Evolutionary conservation across 2,329 filamentous ascomycete genomes (phyloP).

Genomic region (Xylaria sp.): DNA sequence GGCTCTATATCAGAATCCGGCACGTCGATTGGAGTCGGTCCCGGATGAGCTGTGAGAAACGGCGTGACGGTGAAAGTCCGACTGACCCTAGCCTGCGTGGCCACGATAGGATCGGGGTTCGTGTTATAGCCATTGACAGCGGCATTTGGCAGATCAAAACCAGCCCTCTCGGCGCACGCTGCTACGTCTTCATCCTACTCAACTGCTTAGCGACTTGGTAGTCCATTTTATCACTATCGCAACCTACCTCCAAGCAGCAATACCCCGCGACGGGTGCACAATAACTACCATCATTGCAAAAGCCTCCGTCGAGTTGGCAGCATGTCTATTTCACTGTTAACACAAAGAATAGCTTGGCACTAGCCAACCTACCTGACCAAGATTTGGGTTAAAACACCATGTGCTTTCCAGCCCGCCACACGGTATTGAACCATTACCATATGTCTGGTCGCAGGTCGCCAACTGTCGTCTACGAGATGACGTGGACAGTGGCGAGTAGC

Average conservation of each 20-base stretch:
- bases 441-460: slow-evolving; percentile 50
- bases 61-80: slow-evolving; percentile 41
- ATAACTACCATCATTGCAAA: slow-evolving; percentile 50
- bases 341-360: slow-evolving; percentile 1
- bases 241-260: slow-evolving; percentile 52
- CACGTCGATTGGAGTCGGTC: slow-evolving; percentile 22
- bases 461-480: slow-evolving; percentile 38
- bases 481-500: slow-evolving; percentile 37
- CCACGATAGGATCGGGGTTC: slow-evolving; percentile 15
- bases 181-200: slow-evolving; percentile 50
- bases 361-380: slow-evolving; percentile 48
- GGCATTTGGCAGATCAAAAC: slow-evolving; percentile 46
- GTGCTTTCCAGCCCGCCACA: slow-evolving; percentile 48
- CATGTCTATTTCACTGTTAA: slow-evolving; percentile 48
- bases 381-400: slow-evolving; percentile 50
- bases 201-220: slow-evolving; percentile 32
- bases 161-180: slow-evolving; percentile 50
- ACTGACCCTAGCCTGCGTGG: slow-evolving; percentile 22
- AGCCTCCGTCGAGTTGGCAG: slow-evolving; percentile 50
- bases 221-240: background rate
- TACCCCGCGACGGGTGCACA: slow-evolving; percentile 53
- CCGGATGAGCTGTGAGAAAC: slow-evolving; percentile 34
- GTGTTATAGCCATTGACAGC: slow-evolving; percentile 27
- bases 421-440: slow-evolving; percentile 47
- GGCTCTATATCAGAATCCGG: background rate